Conservation (phyloP, 2,329 filamentous ascomycete genomes). For the Alternaria brassicae region DNA sequence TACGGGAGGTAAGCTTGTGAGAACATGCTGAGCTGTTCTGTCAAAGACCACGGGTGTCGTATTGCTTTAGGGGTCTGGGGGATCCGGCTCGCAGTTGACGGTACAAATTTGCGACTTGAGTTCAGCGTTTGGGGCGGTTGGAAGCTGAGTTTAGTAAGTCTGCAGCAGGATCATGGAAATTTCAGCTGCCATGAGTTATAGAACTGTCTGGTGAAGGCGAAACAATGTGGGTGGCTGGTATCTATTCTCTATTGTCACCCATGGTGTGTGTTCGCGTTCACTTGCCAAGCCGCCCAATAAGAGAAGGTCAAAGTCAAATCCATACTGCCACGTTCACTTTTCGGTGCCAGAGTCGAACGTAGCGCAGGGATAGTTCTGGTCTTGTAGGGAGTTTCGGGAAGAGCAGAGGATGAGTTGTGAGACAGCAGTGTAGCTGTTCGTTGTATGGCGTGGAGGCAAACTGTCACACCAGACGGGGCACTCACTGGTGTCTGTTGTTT, state of each 20-base stretch:
- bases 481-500: neutral
- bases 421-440: neutral
- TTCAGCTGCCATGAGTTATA: neutral
- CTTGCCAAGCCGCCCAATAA: conserved; percentile 2
- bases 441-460: neutral
- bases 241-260: neutral
- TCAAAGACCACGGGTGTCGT: conserved; percentile 2
- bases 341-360: neutral
- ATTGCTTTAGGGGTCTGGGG: neutral
- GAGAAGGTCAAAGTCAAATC: neutral
- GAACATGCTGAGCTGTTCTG: conserved; percentile 12
- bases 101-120: conserved; percentile 5
- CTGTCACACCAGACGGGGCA: neutral
- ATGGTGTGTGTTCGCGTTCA: conserved; percentile 1
- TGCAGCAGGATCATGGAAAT: neutral
- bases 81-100: neutral
- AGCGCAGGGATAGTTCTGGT: neutral
- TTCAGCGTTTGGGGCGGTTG: conserved; percentile 3
- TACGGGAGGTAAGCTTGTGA: conserved; percentile 19
- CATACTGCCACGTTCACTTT: neutral
- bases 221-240: conserved; percentile 17
- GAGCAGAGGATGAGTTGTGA: neutral
- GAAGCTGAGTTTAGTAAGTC: conserved; percentile 14
- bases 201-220: neutral
- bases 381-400: neutral